Evolutionary conservation across 306 rosid genomes (phyloP).

Genomic region (Sechiopsis laciniata): DNA sequence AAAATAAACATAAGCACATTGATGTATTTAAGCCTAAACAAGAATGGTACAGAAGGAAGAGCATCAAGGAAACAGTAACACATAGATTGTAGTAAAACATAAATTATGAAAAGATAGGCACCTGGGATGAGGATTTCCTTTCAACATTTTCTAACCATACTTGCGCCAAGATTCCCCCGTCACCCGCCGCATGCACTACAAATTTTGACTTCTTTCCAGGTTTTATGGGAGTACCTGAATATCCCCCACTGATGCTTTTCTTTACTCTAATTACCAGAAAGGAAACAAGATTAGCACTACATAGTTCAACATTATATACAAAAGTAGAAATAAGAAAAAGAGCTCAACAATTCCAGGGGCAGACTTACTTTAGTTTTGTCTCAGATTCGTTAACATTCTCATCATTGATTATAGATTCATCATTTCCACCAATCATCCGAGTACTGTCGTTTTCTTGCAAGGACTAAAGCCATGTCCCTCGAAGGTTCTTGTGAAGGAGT

Average conservation of each 20-base stretch:
- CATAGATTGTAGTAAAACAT: neutral
- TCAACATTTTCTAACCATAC: constrained; percentile 98
- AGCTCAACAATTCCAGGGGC: constrained; percentile 14
- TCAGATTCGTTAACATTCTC: constrained; percentile 55
- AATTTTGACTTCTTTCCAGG: constrained; percentile 65
- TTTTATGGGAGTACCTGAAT: constrained; percentile 41
- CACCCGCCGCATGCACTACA: constrained; percentile 90
- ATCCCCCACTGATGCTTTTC: constrained; percentile 49
- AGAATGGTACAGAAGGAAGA: neutral
- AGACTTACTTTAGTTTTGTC: constrained; percentile 63
- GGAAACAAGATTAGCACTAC: constrained; percentile 14
- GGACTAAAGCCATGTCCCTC: constrained; percentile 36
- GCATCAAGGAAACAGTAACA: neutral
- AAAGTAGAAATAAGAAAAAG: neutral
- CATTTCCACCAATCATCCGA: constrained; percentile 43
- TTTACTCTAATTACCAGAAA: constrained; percentile 57
- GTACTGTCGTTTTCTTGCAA: constrained; percentile 51
- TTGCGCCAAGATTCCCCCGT: constrained; percentile 97
- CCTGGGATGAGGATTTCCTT: constrained; percentile 94
- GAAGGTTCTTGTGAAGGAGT: constrained; percentile 46
- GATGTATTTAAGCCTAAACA: no score
- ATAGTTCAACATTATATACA: neutral
- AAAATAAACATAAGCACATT: neutral
- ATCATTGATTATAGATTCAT: constrained; percentile 47
- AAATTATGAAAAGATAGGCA: constrained; percentile 27